Base-by-base conservation (phyloP, 2,329 filamentous ascomycete species). In the Corinectria fuckeliana region DNA sequence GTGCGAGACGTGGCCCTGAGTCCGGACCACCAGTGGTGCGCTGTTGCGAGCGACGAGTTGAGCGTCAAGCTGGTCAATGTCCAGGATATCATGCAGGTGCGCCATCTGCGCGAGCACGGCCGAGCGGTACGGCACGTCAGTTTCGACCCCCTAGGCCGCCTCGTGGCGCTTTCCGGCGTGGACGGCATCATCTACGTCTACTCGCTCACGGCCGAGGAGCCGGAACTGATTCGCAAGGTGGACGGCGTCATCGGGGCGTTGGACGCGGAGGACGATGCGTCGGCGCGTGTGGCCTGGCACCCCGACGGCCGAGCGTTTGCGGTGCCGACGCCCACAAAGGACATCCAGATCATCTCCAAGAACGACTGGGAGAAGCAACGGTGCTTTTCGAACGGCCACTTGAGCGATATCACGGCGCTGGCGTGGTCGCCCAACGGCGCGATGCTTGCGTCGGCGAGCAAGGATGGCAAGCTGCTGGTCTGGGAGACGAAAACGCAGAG, bases 371-470 rank as follows among this genome's bases (percentile, higher is more conserved):
- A 93, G 72, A 89, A 90, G 66, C 93, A 98, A 74, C 86, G 90
- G 60, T 78, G 81, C 0, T 99, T 99, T 73, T 80, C 87, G 13
- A 88, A 88, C 26, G 92, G 90, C 0, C 95, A 98, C 72, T 87
- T 88, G 39, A 89, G 89, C 16, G 91, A 96, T 66, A 89, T 99
- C 58, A 97, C 92, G 0, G 91, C 93, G 2, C 78, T 96, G 32
- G 88, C 91, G 32, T 99, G 95, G 95, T 97, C 94, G 13, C 92
- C 93, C 2, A 99, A 99, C 72, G 95, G 95, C 36, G 91, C 93
- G 1, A 82, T 99, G 69, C 81, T 99, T 20, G 92, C 88, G 9
- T 87, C 87, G 16, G 87, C 89, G 14, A 87, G 81, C 62, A 87
- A 86, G 66, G 88, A 91, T 70, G 84, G 85, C 67, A 91, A 87